phyloP scores from a whole-genome alignment of 2,329 filamentous ascomycete species.

The Colletotrichum sp. region DNA sequence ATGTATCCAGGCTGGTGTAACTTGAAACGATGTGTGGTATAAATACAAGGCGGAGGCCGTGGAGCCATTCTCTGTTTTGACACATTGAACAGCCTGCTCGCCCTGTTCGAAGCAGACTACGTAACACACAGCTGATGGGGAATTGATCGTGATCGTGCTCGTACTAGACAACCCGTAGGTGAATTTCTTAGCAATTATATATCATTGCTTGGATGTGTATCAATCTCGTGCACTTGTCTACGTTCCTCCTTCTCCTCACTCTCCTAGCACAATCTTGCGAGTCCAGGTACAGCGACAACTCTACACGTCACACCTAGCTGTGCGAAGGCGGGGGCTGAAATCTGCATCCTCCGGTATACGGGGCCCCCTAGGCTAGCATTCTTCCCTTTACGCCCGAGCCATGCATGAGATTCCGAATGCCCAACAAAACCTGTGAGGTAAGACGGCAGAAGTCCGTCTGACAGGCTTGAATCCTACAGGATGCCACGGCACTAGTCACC shows the following conservation, averaged over 20 bases:
- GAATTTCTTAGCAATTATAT: neutral
- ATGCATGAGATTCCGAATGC: neutral
- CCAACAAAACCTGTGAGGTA: neutral
- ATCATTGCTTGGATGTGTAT: neutral
- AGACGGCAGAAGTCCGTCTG: neutral
- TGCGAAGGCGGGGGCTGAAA: neutral
- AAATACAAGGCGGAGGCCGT: neutral
- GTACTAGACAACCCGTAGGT: neutral
- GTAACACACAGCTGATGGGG: no score
- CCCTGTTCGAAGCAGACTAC: neutral
- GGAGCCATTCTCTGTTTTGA: neutral
- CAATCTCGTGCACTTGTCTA: neutral
- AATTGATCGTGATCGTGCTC: neutral
- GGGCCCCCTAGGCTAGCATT: no score
- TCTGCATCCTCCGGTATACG: neutral
- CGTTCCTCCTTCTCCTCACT: neutral
- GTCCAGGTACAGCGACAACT: neutral
- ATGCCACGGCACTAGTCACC: neutral
- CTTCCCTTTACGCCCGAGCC: neutral
- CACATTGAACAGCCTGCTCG: neutral
- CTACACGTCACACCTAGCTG: neutral
- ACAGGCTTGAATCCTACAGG: neutral
- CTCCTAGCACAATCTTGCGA: neutral
- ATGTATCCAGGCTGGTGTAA: neutral
- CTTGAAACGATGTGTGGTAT: neutral